Evolutionary conservation across 345 rosid genomes (phyloP).

Genomic region (Aquilaria sinensis): DNA sequence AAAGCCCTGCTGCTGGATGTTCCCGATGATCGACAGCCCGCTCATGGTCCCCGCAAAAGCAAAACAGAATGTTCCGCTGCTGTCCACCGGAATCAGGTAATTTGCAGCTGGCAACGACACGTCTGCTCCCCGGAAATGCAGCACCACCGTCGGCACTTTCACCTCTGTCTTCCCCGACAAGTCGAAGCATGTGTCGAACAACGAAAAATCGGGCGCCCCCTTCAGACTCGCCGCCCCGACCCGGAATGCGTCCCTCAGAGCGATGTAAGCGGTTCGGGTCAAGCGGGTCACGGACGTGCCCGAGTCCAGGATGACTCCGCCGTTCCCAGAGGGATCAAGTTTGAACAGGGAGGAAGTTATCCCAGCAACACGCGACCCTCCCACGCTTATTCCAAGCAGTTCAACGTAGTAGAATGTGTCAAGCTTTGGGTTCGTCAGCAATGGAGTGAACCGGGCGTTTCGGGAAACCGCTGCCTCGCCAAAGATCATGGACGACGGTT

Average conservation of each 20-base stretch:
- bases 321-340: constrained; percentile 63
- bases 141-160: constrained; percentile 70
- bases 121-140: constrained; percentile 65
- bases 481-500: constrained; percentile 74
- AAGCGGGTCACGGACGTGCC: constrained; percentile 82
- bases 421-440: constrained; percentile 70
- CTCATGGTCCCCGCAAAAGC: constrained; percentile 93
- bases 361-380: constrained; percentile 70
- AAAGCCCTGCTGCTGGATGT: constrained; percentile 96
- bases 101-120: constrained; percentile 85
- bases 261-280: constrained; percentile 64
- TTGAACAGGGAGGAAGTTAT: constrained; percentile 67
- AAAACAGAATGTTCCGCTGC: constrained; percentile 71
- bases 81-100: constrained; percentile 80
- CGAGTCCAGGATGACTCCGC: constrained; percentile 89
- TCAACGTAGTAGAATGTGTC: constrained; percentile 93
- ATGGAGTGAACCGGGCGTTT: constrained; percentile 68
- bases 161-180: constrained; percentile 54
- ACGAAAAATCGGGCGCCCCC: constrained; percentile 46
- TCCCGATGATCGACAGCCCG: constrained; percentile 82
- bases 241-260: constrained; percentile 61
- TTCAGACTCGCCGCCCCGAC: constrained; percentile 36
- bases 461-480: constrained; percentile 73
- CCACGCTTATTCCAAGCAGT: constrained; percentile 80
- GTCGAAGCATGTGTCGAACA: constrained; percentile 87